Conservation (phyloP, 2,329 filamentous ascomycete species). For the Cordyceps pruinosa region DNA sequence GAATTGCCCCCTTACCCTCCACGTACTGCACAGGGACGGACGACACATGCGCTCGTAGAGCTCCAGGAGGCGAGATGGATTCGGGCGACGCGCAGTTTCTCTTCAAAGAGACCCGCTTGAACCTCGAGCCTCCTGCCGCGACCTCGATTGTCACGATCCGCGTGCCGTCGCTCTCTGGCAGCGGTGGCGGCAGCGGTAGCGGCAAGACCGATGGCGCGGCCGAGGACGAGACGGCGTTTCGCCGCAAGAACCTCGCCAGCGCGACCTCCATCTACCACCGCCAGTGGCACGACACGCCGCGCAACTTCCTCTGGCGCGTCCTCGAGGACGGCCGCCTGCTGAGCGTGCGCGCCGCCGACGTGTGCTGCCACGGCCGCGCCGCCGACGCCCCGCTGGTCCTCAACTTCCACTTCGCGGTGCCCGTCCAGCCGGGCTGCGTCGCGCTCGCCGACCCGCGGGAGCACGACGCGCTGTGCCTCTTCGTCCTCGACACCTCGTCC, state of each 20-base stretch:
- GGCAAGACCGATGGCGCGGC: slow-evolving; percentile 30
- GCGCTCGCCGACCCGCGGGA: slow-evolving; percentile 74
- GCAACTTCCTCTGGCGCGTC: slow-evolving; percentile 86
- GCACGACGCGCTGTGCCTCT: slow-evolving; percentile 70
- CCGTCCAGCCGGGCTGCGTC: slow-evolving; percentile 70
- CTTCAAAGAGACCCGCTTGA: slow-evolving; percentile 83
- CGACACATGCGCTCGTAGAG: slow-evolving; percentile 3
- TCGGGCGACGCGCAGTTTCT: slow-evolving; percentile 55
- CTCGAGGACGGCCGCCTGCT: slow-evolving; percentile 72
- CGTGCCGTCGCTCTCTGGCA: slow-evolving; percentile 49
- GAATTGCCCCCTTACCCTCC: background rate
- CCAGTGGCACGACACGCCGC: slow-evolving; percentile 65
- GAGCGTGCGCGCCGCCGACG: slow-evolving; percentile 76
- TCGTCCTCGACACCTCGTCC: slow-evolving; percentile 71
- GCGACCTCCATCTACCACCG: slow-evolving; percentile 83
- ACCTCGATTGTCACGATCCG: slow-evolving; percentile 65
- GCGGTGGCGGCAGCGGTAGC: slow-evolving; percentile 37
- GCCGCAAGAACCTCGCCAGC: slow-evolving; percentile 64
- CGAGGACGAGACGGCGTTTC: slow-evolving; percentile 69
- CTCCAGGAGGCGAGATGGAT: slow-evolving; percentile 58
- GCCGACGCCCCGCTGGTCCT: slow-evolving; percentile 68
- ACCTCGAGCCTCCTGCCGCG: slow-evolving; percentile 65
- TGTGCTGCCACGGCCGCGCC: slow-evolving; percentile 61
- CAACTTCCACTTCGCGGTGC: slow-evolving; percentile 67
- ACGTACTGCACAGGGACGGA: background rate